Evolutionary conservation across 805 yeast species (phyloP), one percentile per base, ranked within the genome.

Genomic region (Kregervanrija delftensis): DNA sequence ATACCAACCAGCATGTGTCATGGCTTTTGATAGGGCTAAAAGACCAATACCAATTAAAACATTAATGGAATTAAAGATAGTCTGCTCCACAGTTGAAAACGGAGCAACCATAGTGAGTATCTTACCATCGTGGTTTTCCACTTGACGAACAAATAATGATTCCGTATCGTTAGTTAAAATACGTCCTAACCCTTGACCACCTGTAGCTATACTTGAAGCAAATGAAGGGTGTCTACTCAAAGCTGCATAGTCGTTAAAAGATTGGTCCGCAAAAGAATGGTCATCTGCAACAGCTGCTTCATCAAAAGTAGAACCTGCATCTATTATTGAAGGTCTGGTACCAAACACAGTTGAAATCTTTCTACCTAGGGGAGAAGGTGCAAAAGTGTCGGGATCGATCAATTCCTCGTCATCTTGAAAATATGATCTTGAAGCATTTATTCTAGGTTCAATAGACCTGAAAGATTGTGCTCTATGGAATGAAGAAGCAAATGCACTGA

Each of bases 401-500:
- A 79, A 60, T 57, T 80, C 86, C 57, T 84, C 90, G 48, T 69
- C 74, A 54, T 69, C 77, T 55, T 59, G 70, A 58, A 86, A 83
- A 50, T 74, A 86, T 0, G 89, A 81, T 52, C 95, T 66, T 30
- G 73, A 66, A 8, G 79, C 75, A 54, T 72, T 76, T 52, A 84
- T 78, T 33, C 74, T 69, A 28, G 73, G 72, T 52, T 76, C 81
- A 30, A 74, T 54, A 11, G 79, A 74, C 40, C 74, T 70, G 59
- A 73, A 76, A 3, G 88, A 77, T 59, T 86, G 91, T 1, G 95
- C 93, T 59, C 96, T 73, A 35, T 79, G 75, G 57, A 74, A 79
- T 0, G 95, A 86, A 11, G 86, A 77, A 1, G 95, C 95, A 64
- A 87, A 87, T 44, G 85, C 79, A 46, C 82, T 79, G 36, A 87